Conservation (phyloP, 2,329 filamentous ascomycete species). For the Ceratocystiopsis minuta region DNA sequence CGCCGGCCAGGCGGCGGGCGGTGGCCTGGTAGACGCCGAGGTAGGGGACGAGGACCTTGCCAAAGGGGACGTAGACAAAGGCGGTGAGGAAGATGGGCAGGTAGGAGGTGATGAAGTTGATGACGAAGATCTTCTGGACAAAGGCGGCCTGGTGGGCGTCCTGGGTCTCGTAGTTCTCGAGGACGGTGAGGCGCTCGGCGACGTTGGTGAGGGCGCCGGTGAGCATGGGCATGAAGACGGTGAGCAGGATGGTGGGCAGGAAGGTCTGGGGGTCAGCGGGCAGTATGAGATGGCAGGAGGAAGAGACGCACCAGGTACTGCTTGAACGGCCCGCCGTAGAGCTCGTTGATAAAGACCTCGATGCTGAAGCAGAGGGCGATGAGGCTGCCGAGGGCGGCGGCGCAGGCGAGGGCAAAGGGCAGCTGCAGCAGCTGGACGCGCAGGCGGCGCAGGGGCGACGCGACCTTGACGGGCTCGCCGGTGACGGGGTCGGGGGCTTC, state of each 20-base stretch:
- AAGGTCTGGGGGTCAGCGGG: slow-evolving; percentile 40
- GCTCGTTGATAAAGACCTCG: slow-evolving; percentile 88
- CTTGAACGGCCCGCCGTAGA: slow-evolving; percentile 82
- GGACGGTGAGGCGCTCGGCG: slow-evolving; percentile 59
- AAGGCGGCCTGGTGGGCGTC: slow-evolving; percentile 67
- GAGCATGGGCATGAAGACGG: slow-evolving; percentile 60
- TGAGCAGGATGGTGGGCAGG: slow-evolving; percentile 76
- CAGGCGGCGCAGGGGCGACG: slow-evolving; percentile 58
- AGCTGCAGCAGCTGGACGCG: slow-evolving; percentile 63
- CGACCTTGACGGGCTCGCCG: slow-evolving; percentile 59
- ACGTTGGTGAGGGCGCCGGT: slow-evolving; percentile 57
- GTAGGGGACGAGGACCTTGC: slow-evolving; percentile 64
- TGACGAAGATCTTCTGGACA: slow-evolving; percentile 81
- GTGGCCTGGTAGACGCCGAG: slow-evolving; percentile 64
- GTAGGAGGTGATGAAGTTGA: slow-evolving; percentile 70
- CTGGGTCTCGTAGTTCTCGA: slow-evolving; percentile 84
- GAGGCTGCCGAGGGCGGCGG: slow-evolving; percentile 55
- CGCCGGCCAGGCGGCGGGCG: slow-evolving; percentile 56
- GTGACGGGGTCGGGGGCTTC: slow-evolving; percentile 64
- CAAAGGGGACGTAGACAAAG: slow-evolving; percentile 73
- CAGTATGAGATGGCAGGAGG: background rate
- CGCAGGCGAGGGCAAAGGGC: slow-evolving; percentile 64
- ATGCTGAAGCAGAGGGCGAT: slow-evolving; percentile 80
- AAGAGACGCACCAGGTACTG: slow-evolving; percentile 47
- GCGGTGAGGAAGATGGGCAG: slow-evolving; percentile 59